Base-by-base conservation (phyloP, 345 rosid genomes). In the Physaria fendleri region DNA sequence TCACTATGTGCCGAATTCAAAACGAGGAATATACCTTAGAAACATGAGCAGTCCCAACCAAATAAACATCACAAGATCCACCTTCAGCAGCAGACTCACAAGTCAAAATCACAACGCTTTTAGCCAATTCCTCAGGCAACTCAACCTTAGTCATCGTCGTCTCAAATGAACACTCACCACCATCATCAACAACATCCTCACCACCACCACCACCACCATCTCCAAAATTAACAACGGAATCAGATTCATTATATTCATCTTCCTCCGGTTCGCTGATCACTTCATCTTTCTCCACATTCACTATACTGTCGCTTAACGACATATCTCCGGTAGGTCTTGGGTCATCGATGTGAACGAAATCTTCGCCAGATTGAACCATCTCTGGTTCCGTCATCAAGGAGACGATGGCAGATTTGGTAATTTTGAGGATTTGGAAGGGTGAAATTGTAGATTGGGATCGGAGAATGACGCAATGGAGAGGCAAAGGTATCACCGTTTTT, bases 31-130 rank as follows among this genome's bases (percentile, higher is more conserved):
- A n/a, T 68, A 83, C 99, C 97, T 82, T 76, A 7, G 97, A 94
- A 22, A 90, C 96, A 65, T 94, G 99, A 50, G 92, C 93, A 39
- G 97, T 90, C 15, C 96, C 99, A 37, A 94, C 80, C 74, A 94
- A 49, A 59, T 80, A 82, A 7, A 94, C 99, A 65, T 87, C 82
- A 68, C 99, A 94, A 13, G 66, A 69, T 64, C 97, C 95, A 16
- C 85, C 81, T 27, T 66, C 86, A 15, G 78, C 85, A 9, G 79
- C 29, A 17, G 96, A 87, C 47, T 85, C 96, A 59, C 99, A 94
- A 5, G 82, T 78, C 39, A 94, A 82, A 45, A 73, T 62, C 72
- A 77, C 73, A 52, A 94, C 90, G 73, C 76, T 78, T 37, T 82
- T 74, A 12, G 78, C 72, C 50, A 90, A 79, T 63, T 84, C 96